These are phyloP conservation scores for Viola pubescens DNA, from an alignment of 441 rosid species.

Conservation along the genomic window DNA sequence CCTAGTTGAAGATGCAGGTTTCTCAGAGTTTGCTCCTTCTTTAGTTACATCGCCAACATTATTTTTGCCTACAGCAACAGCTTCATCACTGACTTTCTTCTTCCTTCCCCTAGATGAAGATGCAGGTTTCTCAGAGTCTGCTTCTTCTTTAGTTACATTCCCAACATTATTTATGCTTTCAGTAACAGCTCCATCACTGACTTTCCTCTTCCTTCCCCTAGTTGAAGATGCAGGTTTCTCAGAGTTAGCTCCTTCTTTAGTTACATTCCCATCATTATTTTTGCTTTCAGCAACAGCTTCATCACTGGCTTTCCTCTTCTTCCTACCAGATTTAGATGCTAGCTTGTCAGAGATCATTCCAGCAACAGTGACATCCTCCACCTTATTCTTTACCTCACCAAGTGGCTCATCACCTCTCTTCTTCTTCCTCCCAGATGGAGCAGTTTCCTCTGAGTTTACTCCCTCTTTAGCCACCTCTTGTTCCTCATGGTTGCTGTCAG, in stretches of 20 bases:
- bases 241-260: constrained; percentile 6
- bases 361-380: constrained; percentile 1
- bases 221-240: constrained; percentile 8
- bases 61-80: constrained; percentile 8
- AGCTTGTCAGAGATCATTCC: constrained; percentile 1
- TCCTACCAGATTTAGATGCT: constrained; percentile 5
- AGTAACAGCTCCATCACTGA: constrained; percentile 14
- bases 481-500: constrained; percentile 6
- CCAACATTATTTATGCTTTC: background rate
- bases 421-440: constrained; percentile 5
- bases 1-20: constrained; percentile 9
- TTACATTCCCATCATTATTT: background rate
- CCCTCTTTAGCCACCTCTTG: constrained; percentile 5
- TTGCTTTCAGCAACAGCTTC: constrained; percentile 4
- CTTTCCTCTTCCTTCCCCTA: constrained; percentile 17
- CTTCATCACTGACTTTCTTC: constrained; percentile 16
- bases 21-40: constrained; percentile 7
- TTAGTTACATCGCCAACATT: constrained; percentile 4
- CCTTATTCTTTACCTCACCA: background rate
- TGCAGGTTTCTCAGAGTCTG: constrained; percentile 11
- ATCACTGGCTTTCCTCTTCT: constrained; percentile 12
- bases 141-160: constrained; percentile 7
- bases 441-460: constrained; percentile 8
- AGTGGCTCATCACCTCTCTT: constrained; percentile 11
- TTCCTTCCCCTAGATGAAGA: constrained; percentile 10